Evolutionary conservation across 805 yeast species (phyloP).

Genomic region (Ogataea naganishii): DNA sequence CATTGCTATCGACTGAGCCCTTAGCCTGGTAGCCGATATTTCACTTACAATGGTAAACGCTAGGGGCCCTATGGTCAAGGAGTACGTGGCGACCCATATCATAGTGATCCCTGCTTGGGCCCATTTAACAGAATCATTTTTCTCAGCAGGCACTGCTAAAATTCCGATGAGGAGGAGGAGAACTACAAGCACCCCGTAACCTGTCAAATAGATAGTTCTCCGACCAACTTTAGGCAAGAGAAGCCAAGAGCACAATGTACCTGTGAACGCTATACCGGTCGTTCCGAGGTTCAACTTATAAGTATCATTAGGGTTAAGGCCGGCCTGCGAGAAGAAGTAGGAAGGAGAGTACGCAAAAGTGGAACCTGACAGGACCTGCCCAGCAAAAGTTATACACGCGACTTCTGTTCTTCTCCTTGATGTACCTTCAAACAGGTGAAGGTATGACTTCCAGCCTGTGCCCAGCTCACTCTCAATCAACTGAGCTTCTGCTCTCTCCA

Average conservation of each 20-base stretch:
- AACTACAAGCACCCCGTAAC: constrained; percentile 3
- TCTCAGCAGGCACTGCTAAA: constrained; percentile 5
- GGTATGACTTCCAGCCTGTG: too few relatives aligned
- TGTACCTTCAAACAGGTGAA: constrained; percentile 39
- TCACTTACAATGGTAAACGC: constrained; percentile 31
- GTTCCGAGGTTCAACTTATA: constrained; percentile 20
- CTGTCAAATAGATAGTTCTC: constrained; percentile 12
- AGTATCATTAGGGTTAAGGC: constrained; percentile 8
- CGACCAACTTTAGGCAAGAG: constrained; percentile 29
- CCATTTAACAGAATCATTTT: constrained; percentile 1
- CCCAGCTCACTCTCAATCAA: too few relatives aligned
- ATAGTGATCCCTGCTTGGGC: constrained; percentile 8
- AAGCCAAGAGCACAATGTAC: constrained; percentile 29
- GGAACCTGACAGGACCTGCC: constrained; percentile 56
- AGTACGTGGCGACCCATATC: constrained; percentile 17
- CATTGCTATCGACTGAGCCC: constrained; percentile 31
- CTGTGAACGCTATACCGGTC: constrained; percentile 24
- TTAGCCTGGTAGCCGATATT: constrained; percentile 28
- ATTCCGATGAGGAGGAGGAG: constrained; percentile 7
- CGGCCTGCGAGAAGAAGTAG: constrained; percentile 21
- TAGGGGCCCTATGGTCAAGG: constrained; percentile 31
- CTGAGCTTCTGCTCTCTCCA: too few relatives aligned
- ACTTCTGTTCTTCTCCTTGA: constrained; percentile 46
- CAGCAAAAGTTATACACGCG: constrained; percentile 25
- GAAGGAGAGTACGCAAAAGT: constrained; percentile 56